Evolutionary conservation across 2,329 filamentous ascomycete genomes (phyloP).

Genomic region (Aspergillus costaricaensis): DNA sequence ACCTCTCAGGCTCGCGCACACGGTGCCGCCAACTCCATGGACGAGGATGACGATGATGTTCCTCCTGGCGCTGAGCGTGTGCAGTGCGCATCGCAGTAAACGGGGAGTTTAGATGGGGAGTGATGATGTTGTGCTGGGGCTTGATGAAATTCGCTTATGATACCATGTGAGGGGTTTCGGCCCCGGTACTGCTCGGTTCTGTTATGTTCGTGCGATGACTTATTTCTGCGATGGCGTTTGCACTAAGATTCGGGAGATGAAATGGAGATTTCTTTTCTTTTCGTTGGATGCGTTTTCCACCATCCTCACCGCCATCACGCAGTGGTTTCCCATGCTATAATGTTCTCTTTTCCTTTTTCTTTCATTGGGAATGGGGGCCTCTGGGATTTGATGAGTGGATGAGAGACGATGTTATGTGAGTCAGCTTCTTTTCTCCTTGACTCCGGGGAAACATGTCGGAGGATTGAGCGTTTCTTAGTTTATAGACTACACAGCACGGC

Average conservation of each 20-base stretch:
- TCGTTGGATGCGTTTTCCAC: constrained; percentile 15
- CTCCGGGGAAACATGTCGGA: constrained; percentile 13
- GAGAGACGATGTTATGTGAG: constrained; percentile 17
- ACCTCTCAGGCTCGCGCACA: constrained; percentile 66
- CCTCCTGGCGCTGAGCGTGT: constrained; percentile 52
- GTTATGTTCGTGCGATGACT: constrained; percentile 29
- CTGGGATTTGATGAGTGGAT: constrained; percentile 20
- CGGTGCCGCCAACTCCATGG: constrained; percentile 63
- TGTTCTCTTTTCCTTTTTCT: constrained; percentile 21
- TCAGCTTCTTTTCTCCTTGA: constrained; percentile 11
- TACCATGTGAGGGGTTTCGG: constrained; percentile 33
- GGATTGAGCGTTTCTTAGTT: constrained; percentile 20
- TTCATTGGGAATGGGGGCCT: constrained; percentile 12
- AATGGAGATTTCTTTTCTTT: constrained; percentile 23
- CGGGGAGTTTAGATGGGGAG: constrained; percentile 13
- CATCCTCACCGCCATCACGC: constrained; percentile 18
- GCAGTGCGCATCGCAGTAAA: constrained; percentile 56
- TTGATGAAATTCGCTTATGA: constrained; percentile 41
- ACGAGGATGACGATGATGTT: constrained; percentile 68
- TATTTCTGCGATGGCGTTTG: constrained; percentile 40
- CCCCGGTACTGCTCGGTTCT: constrained; percentile 25
- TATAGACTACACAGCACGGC: constrained; percentile 27
- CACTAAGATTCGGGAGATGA: constrained; percentile 36
- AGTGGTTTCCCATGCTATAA: constrained; percentile 24
- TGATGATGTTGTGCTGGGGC: constrained; percentile 27